A percentile compares a stretch with the other conserved stretches of the same genome.
phyloP scores from a whole-genome alignment of 257 asterid genomes.

The Salvia miltiorrhiza region DNA sequence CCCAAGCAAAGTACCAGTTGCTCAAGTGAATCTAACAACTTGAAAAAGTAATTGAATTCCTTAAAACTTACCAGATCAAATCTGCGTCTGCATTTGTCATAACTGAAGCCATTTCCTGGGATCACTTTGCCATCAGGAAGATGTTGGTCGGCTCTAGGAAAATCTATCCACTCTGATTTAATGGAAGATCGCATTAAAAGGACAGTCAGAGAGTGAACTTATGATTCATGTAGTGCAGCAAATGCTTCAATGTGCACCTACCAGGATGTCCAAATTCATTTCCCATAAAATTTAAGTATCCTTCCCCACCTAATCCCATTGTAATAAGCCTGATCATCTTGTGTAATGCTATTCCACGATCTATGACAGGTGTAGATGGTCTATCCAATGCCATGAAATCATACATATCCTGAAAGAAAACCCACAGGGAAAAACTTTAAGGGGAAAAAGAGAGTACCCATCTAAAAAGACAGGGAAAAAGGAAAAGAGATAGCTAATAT shows the following conservation, averaged over 20 bases:
- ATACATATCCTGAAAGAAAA: conserved; percentile 84
- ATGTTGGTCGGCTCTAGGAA: conserved; percentile 81
- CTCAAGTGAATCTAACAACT: neutral
- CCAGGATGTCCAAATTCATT: conserved; percentile 99
- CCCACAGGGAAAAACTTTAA: neutral
- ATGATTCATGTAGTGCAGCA: neutral
- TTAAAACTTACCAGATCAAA: conserved; percentile 76
- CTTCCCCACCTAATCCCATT: conserved; percentile 99
- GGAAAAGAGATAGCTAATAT: too few species aligned
- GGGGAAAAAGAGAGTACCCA: too few species aligned
- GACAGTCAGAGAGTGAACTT: neutral
- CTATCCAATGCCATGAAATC: conserved; percentile 97
- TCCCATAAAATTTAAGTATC: conserved; percentile 98
- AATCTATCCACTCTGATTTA: conserved; percentile 94
- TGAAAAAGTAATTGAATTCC: neutral
- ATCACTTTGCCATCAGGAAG: conserved; percentile 73
- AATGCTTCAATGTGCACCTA: conserved; percentile 26
- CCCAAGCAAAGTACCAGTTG: neutral
- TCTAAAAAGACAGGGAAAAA: too few species aligned
- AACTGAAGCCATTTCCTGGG: conserved; percentile 77
- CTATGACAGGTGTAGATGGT: conserved; percentile 83
- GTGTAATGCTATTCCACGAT: conserved; percentile 98
- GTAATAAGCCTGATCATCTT: conserved; percentile 97
- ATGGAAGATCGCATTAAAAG: conserved; percentile 6
- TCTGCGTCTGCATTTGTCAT: conserved; percentile 94